Conservation (phyloP, 1,284 basidiomycete genomes). For the Fomes fomentarius region DNA sequence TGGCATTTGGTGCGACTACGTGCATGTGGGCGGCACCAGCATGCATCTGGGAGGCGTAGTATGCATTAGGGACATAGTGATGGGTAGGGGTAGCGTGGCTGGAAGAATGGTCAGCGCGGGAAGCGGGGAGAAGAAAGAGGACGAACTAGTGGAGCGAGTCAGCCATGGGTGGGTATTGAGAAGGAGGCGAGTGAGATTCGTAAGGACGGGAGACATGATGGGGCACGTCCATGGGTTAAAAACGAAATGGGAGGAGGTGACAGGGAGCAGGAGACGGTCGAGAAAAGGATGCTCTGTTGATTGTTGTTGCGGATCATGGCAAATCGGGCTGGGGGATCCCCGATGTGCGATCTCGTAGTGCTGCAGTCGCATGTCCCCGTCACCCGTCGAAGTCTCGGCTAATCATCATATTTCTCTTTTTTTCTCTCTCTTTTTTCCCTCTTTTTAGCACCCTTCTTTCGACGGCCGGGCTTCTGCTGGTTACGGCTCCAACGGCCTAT, state of each 20-base stretch:
- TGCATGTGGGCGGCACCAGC: conserved; percentile 44
- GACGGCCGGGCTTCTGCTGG: conserved; percentile 14
- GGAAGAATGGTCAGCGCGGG: conserved; percentile 27
- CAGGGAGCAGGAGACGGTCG: conserved; percentile 19
- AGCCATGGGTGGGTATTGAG: conserved; percentile 51
- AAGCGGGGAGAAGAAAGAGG: conserved; percentile 16
- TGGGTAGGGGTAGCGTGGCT: conserved; percentile 23
- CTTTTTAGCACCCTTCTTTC: conserved; percentile 16
- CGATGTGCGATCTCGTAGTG: conserved; percentile 28
- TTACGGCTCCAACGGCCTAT: conserved; percentile 16
- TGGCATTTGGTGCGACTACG: conserved; percentile 40
- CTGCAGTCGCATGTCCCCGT: conserved; percentile 25
- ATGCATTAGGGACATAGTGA: conserved; percentile 47
- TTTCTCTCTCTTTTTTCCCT: conserved; percentile 15
- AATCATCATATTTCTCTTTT: conserved; percentile 21
- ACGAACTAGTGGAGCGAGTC: conserved; percentile 66
- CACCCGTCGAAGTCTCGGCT: conserved; percentile 26
- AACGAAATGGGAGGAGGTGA: conserved; percentile 24
- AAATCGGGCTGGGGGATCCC: conserved; percentile 32
- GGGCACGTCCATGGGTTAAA: conserved; percentile 32
- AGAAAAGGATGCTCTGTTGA: conserved; percentile 29
- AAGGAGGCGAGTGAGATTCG: conserved; percentile 28
- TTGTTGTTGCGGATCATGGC: conserved; percentile 38
- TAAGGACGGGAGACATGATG: conserved; percentile 27
- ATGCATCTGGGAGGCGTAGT: conserved; percentile 47